Conservation (phyloP, 2,329 filamentous ascomycete genomes). For the Trichoderma koningii region DNA sequence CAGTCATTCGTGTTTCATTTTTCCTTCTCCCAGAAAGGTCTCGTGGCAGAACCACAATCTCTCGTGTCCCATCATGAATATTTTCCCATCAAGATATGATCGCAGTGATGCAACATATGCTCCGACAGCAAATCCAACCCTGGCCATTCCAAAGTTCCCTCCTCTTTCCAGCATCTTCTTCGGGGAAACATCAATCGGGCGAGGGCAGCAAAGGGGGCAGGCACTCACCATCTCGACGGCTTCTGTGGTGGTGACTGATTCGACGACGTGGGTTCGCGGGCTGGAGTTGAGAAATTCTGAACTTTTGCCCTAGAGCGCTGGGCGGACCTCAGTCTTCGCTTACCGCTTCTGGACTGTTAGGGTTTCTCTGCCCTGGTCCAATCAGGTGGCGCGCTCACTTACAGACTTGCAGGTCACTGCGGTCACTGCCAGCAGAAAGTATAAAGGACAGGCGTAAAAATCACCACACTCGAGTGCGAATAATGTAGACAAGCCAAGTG, state of each 20-base stretch:
- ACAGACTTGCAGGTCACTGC: no score
- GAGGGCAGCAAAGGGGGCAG: constrained; percentile 27
- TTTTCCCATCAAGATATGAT: neutral
- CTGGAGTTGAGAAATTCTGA: constrained; percentile 52
- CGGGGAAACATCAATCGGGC: constrained; percentile 15
- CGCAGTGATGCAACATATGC: neutral
- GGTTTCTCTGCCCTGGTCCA: constrained; percentile 45
- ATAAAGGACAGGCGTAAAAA: neutral
- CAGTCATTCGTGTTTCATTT: constrained; percentile 28
- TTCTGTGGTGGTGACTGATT: constrained; percentile 56
- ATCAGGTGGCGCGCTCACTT: constrained; percentile 17
- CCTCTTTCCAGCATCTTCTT: constrained; percentile 7
- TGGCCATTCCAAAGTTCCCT: constrained; percentile 6
- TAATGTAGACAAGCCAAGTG: neutral
- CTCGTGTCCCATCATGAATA: neutral
- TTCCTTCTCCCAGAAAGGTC: neutral
- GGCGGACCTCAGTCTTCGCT: constrained; percentile 48
- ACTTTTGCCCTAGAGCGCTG: constrained; percentile 47
- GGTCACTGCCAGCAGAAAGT: neutral
- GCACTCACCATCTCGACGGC: constrained; percentile 60
- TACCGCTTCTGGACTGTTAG: constrained; percentile 47
- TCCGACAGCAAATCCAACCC: constrained; percentile 5
- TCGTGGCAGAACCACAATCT: neutral
- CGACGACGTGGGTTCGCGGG: constrained; percentile 54
- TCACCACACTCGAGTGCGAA: neutral